A percentile compares a stretch with the other conserved stretches of the same genome.
Conservation (phyloP, 2,329 filamentous ascomycete genomes). For the Nemania abortiva region DNA sequence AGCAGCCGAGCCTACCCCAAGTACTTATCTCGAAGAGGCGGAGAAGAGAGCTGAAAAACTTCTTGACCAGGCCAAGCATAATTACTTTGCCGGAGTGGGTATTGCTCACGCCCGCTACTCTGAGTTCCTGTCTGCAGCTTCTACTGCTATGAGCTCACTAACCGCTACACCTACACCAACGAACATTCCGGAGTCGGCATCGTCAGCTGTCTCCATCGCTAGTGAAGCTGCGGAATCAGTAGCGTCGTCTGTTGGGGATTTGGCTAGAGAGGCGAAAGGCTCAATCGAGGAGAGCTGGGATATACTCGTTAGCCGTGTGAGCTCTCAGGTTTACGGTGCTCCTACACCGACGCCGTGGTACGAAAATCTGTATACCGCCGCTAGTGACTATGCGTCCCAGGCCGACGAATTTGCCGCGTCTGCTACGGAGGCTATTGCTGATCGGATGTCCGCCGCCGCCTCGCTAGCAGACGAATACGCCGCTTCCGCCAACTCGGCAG, state of each 20-base stretch:
- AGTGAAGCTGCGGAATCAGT: constrained; percentile 62
- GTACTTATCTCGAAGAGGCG: constrained; percentile 55
- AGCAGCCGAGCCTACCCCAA: constrained; percentile 70
- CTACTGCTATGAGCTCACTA: constrained; percentile 72
- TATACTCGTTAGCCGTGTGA: constrained; percentile 71
- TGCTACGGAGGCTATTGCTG: constrained; percentile 50
- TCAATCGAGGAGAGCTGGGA: constrained; percentile 69
- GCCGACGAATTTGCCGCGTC: constrained; percentile 48
- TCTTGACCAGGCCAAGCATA: constrained; percentile 70
- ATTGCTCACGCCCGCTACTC: constrained; percentile 83
- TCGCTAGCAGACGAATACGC: constrained; percentile 65
- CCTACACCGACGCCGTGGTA: constrained; percentile 71
- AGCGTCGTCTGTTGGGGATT: constrained; percentile 61
- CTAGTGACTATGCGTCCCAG: constrained; percentile 53
- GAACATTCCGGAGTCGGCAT: constrained; percentile 62
- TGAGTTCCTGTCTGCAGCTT: constrained; percentile 78
- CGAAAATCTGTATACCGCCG: constrained; percentile 60
- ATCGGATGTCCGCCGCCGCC: constrained; percentile 44
- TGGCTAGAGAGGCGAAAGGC: constrained; percentile 55
- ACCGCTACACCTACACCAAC: constrained; percentile 72
- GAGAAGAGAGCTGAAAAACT: constrained; percentile 65
- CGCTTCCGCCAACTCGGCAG: constrained; percentile 71
- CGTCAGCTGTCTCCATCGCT: constrained; percentile 60
- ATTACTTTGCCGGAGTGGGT: constrained; percentile 83
- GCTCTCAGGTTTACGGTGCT: constrained; percentile 76